Evolutionary conservation across 2,329 filamentous ascomycete genomes (phyloP).

Genomic region (Aspergillus texensis): DNA sequence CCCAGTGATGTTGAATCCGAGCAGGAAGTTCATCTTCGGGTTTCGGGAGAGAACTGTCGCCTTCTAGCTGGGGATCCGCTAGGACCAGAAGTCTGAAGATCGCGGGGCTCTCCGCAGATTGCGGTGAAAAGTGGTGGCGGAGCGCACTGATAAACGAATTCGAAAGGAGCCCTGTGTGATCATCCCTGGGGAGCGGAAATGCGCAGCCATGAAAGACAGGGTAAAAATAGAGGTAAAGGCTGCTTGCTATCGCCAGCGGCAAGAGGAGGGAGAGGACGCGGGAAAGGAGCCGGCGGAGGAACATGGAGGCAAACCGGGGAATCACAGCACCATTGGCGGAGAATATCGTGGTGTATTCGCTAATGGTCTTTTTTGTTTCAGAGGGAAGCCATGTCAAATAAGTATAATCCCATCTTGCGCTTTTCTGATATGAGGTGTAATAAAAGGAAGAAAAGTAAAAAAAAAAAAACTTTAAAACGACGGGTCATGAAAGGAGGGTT

Average conservation of each 20-base stretch:
- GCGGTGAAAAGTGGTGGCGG: constrained; percentile 36
- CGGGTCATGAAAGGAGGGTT: background rate
- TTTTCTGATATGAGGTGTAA: background rate
- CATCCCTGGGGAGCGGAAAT: constrained; percentile 63
- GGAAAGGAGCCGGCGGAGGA: constrained; percentile 52
- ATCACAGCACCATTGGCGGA: constrained; percentile 8
- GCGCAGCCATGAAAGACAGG: constrained; percentile 78
- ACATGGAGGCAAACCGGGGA: constrained; percentile 46
- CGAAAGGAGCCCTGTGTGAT: constrained; percentile 4
- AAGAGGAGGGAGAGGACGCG: constrained; percentile 55
- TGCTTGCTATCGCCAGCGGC: constrained; percentile 69
- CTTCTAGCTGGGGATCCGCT: constrained; percentile 91
- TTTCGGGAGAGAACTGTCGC: constrained; percentile 77
- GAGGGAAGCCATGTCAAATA: constrained; percentile 2
- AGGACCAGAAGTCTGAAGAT: constrained; percentile 87
- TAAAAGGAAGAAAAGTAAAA: background rate
- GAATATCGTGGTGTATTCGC: background rate
- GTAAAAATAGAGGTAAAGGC: constrained; percentile 83
- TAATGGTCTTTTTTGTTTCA: background rate
- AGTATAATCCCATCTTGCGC: background rate
- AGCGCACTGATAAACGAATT: constrained; percentile 39
- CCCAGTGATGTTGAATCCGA: constrained; percentile 44
- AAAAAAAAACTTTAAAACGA: background rate
- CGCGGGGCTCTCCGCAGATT: constrained; percentile 46
- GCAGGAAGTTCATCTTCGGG: constrained; percentile 49